Evolutionary conservation across 768 basidiomycete genomes (phyloP).

Genomic region (Tulasnella sp.): DNA sequence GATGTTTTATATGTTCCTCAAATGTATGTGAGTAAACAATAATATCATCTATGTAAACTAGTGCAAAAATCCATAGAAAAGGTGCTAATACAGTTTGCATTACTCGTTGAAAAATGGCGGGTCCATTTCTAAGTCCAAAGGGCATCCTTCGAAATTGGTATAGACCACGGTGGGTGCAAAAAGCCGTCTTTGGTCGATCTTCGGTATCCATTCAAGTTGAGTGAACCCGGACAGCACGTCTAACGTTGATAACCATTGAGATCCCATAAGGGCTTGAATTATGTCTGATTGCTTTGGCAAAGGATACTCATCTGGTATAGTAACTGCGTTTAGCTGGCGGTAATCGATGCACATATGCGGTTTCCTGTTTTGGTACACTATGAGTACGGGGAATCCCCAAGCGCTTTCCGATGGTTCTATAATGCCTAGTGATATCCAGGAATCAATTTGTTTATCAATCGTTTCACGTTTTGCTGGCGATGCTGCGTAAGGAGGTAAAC

Average conservation of each 20-base stretch:
- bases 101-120: constrained; percentile 31
- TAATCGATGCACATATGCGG: constrained; percentile 29
- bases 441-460: constrained; percentile 24
- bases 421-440: constrained; percentile 28
- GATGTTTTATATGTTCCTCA: constrained; percentile 24
- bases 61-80: constrained; percentile 30
- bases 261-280: constrained; percentile 24
- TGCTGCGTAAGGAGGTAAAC: constrained; percentile 20
- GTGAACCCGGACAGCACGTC: constrained; percentile 33
- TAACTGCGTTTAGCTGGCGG: constrained; percentile 22
- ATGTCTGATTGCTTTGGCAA: constrained; percentile 19
- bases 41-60: constrained; percentile 36
- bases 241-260: constrained; percentile 26
- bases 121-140: constrained; percentile 29
- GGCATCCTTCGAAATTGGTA: constrained; percentile 34
- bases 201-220: constrained; percentile 26
- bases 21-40: constrained; percentile 25
- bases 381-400: constrained; percentile 26
- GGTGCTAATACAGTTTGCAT: constrained; percentile 30
- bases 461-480: constrained; percentile 22
- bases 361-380: constrained; percentile 30
- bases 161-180: constrained; percentile 30
- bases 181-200: constrained; percentile 28
- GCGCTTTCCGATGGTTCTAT: constrained; percentile 33
- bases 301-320: constrained; percentile 10